A percentile compares a stretch with the other conserved stretches of the same genome.
Evolutionary conservation across 441 rosid genomes (phyloP).

Genomic region (Metrosideros polymorpha): DNA sequence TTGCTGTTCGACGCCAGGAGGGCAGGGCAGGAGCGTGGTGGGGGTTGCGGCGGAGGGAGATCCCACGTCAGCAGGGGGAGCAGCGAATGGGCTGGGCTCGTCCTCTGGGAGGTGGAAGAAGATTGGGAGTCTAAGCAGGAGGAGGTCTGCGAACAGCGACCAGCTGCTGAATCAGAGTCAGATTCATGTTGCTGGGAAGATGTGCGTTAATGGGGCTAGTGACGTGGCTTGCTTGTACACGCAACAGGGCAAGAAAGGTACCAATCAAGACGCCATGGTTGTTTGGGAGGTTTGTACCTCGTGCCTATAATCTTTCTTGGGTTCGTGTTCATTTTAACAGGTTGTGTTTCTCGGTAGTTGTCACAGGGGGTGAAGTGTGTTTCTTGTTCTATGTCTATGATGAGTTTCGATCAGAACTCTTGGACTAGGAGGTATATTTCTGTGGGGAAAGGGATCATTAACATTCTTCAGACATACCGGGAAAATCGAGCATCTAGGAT

Average conservation of each 20-base stretch:
- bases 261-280: slow-evolving; percentile 72
- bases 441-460: background rate
- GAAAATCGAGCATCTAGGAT: background rate
- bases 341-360: background rate
- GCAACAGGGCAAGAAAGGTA: slow-evolving; percentile 73
- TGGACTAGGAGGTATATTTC: background rate
- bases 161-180: background rate
- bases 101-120: slow-evolving; percentile 10
- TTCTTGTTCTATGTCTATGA: background rate
- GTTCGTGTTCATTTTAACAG: background rate
- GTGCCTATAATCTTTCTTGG: background rate
- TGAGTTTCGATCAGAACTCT: background rate
- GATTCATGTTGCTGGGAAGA: slow-evolving; percentile 18
- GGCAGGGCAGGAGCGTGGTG: background rate
- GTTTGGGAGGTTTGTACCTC: slow-evolving; percentile 51
- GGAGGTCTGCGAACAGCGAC: background rate
- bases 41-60: background rate
- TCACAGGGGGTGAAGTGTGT: background rate
- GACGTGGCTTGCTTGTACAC: slow-evolving; percentile 50
- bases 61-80: background rate
- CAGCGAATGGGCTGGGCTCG: background rate
- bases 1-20: slow-evolving; percentile 6
- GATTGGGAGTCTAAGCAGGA: slow-evolving; percentile 5
- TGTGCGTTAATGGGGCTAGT: slow-evolving; percentile 41
- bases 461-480: background rate